These are phyloP conservation scores for Cyphellophora attinorum DNA, from an alignment of 2,329 filamentous ascomycete genomes.

Conservation along the genomic window DNA sequence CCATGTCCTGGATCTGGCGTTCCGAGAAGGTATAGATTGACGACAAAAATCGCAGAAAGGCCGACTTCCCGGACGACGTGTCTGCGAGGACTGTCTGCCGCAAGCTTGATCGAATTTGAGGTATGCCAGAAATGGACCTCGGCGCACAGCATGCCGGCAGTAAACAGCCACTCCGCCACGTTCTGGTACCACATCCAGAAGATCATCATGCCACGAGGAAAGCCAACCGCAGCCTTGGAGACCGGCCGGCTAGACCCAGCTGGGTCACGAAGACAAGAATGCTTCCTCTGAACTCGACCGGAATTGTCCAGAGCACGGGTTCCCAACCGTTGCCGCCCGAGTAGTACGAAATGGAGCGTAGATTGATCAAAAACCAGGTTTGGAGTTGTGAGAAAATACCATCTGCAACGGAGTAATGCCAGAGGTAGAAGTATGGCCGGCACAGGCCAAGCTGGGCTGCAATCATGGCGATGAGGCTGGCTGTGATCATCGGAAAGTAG, in stretches of 20 bases:
- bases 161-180: constrained; percentile 31
- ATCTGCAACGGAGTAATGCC: background rate
- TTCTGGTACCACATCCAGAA: constrained; percentile 1
- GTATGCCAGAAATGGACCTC: constrained; percentile 25
- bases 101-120: background rate
- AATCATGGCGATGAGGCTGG: constrained; percentile 5
- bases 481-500: constrained; percentile 8
- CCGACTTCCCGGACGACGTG: background rate
- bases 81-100: background rate
- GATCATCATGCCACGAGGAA: background rate
- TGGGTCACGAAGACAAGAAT: constrained; percentile 15
- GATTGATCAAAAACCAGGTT: constrained; percentile 10
- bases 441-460: constrained; percentile 3
- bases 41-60: background rate
- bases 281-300: constrained; percentile 35
- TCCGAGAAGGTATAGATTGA: constrained; percentile 1
- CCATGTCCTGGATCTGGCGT: constrained; percentile 1
- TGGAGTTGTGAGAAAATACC: constrained; percentile 15
- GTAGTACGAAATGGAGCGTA: constrained; percentile 8
- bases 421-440: constrained; percentile 1
- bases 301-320: constrained; percentile 31
- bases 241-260: background rate
- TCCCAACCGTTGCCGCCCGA: background rate
- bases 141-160: constrained; percentile 31
- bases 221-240: background rate